Conservation (phyloP, 163 green algal species). For the Chloromonas sp. region DNA sequence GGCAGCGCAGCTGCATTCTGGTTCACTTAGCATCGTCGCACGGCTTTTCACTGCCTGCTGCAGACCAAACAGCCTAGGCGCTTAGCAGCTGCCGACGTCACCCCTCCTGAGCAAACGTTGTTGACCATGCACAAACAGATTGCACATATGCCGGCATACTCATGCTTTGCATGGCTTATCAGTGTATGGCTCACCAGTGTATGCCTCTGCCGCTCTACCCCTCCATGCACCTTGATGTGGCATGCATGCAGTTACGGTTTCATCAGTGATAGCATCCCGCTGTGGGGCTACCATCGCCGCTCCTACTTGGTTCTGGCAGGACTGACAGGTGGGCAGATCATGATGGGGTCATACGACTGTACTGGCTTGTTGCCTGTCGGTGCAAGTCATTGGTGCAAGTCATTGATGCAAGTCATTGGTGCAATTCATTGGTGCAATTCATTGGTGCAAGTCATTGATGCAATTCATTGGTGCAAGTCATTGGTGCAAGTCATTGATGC, state of each 20-base stretch:
- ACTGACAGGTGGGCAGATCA: background rate
- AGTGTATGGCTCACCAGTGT: too few species aligned
- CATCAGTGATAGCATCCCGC: constrained; percentile 76
- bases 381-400: background rate
- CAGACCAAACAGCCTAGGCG: too few species aligned
- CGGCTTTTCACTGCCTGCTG: too few species aligned
- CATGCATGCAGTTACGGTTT: constrained; percentile 72
- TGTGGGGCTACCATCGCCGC: constrained; percentile 84
- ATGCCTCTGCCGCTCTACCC: too few species aligned
- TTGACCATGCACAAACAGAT: too few species aligned
- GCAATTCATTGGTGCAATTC: background rate
- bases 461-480: background rate
- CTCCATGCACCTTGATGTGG: too few species aligned
- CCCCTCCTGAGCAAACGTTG: too few species aligned
- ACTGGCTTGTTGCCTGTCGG: background rate
- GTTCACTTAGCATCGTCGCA: too few species aligned
- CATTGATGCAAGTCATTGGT: background rate
- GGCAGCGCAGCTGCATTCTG: too few species aligned
- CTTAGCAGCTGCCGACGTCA: too few species aligned
- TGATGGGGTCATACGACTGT: background rate
- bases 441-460: background rate
- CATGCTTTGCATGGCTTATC: too few species aligned
- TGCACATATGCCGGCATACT: too few species aligned
- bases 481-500: background rate
- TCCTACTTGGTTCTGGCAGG: constrained; percentile 18